Conservation (phyloP, 2,329 filamentous ascomycete species). For the Botrytis aclada region DNA sequence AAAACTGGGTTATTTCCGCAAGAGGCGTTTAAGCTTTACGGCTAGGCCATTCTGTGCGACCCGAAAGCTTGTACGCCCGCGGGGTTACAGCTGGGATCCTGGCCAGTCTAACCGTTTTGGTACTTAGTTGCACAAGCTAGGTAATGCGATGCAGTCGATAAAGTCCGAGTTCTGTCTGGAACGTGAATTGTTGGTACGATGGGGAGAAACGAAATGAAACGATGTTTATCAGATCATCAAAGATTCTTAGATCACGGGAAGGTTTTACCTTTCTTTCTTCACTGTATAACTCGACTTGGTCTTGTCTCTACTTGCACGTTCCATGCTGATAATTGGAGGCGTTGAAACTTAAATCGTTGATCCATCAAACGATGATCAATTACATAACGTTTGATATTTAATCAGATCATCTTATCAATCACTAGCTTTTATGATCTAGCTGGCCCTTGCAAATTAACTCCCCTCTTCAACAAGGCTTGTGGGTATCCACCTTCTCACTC, state of each 20-base stretch:
- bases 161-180: background rate
- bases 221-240: background rate
- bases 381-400: background rate
- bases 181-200: background rate
- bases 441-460: slow-evolving; percentile 44
- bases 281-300: background rate
- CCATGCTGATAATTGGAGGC: background rate
- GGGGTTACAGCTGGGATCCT: background rate
- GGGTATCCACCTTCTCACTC: slow-evolving; percentile 20
- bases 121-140: background rate
- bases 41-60: background rate
- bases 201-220: background rate
- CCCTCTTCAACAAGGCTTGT: slow-evolving; percentile 35
- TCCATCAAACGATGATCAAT: background rate
- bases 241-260: background rate
- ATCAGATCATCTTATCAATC: slow-evolving; percentile 20
- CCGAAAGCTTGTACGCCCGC: background rate
- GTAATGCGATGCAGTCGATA: background rate
- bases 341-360: too few species aligned
- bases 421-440: slow-evolving; percentile 39
- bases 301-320: background rate
- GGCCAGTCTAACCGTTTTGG: background rate
- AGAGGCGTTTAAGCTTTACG: background rate
- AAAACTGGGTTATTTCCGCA: background rate
- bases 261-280: too few species aligned